Evolutionary conservation across 495 filamentous ascomycete species (phyloP).

Genomic region (Xylaria telfairii): DNA sequence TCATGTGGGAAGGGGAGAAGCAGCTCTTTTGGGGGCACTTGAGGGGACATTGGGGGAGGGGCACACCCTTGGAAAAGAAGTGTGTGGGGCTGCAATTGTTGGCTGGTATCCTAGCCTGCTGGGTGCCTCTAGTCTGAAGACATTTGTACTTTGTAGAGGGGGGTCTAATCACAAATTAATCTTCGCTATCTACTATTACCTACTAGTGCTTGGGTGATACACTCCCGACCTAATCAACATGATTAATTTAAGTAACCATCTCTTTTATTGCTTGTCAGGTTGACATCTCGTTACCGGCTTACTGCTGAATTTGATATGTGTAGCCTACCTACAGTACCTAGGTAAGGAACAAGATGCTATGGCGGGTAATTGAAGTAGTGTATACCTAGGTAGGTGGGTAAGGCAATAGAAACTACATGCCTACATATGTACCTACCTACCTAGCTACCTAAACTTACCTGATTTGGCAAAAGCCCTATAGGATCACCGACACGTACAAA

Average conservation of each 20-base stretch:
- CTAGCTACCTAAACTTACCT: no score
- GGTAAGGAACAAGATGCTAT: neutral
- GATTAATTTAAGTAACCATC: conserved; percentile 3
- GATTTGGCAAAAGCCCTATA: conserved; percentile 12
- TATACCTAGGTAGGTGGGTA: neutral
- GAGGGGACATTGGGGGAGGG: conserved; percentile 9
- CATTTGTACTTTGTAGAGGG: neutral
- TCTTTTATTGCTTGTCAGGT: neutral
- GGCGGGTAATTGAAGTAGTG: neutral
- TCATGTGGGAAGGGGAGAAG: conserved; percentile 20
- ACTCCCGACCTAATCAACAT: neutral
- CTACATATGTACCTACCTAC: no score
- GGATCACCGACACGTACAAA: neutral
- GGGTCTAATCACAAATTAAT: conserved; percentile 19
- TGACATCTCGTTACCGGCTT: neutral
- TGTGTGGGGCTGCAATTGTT: conserved; percentile 19
- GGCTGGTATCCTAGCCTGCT: conserved; percentile 7
- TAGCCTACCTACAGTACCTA: no score
- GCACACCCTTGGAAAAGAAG: neutral
- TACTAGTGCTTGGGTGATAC: neutral
- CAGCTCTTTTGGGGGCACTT: conserved; percentile 21
- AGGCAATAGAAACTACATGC: no score
- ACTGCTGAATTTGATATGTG: neutral
- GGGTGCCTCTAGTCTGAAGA: neutral
- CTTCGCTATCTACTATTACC: conserved; percentile 16